A percentile compares a stretch with the other conserved stretches of the same genome.
Conservation (phyloP, 139 green algal genomes). For the Ettlia oleoabundans region DNA sequence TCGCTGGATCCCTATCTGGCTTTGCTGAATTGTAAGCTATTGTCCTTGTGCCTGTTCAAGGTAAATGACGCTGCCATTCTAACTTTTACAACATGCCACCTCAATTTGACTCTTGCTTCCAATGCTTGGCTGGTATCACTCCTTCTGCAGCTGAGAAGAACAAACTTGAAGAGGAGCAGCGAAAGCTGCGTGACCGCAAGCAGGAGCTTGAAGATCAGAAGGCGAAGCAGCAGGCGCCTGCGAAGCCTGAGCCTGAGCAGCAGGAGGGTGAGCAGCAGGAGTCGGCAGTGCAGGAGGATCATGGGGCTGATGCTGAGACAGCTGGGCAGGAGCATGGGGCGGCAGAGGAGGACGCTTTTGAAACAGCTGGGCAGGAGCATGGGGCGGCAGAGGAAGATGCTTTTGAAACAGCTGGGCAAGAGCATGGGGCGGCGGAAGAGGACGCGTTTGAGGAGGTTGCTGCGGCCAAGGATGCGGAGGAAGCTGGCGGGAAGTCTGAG, state of each 20-base stretch:
- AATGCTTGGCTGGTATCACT: background rate
- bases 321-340: slow-evolving; percentile 27
- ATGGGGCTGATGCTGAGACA: background rate
- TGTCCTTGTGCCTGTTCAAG: no score
- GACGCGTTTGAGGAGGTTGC: no score
- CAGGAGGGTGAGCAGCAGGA: no score
- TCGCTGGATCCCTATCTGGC: no score
- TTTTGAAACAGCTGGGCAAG: background rate
- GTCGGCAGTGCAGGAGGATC: no score
- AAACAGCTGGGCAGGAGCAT: background rate
- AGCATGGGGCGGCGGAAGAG: slow-evolving; percentile 21
- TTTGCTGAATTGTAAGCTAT: no score
- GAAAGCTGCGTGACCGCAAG: slow-evolving; percentile 51
- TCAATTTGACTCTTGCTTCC: no score
- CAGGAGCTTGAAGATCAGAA: slow-evolving; percentile 47
- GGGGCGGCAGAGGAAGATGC: no score
- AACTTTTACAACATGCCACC: no score
- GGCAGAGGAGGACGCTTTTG: no score
- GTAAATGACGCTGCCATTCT: no score
- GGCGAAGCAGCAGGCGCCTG: slow-evolving; percentile 26
- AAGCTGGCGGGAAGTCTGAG: slow-evolving; percentile 23
- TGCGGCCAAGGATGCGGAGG: background rate
- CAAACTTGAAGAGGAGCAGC: slow-evolving; percentile 52
- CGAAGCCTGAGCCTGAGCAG: no score
- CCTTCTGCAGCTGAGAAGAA: background rate